Evolutionary conservation across 352 stramenopile species (phyloP), one percentile per base, ranked within the genome.

Genomic region (Phytopythium montanum): DNA sequence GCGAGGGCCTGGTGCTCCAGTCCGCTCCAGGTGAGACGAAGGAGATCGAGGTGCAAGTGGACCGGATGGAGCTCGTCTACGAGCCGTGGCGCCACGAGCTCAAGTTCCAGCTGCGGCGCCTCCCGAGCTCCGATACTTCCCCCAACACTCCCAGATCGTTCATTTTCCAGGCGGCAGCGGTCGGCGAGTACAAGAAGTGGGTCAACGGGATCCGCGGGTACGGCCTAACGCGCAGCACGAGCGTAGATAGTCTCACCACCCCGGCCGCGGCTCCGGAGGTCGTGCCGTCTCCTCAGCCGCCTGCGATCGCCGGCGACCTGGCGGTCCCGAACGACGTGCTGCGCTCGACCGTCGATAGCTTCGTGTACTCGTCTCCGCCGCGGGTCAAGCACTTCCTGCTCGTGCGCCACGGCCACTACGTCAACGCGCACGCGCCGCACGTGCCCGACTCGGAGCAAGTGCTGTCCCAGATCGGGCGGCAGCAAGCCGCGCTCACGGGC

Each of bases 381-480:
- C 76, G 79, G 52, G 88, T 74, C 33, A 85, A 85, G 21, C 81
- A 94, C 62, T 73, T 94, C 31, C 79, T 94, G 36, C 57, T 94
- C 23, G 66, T 92, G 12, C 85, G 85, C 31, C 85, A 94, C 53
- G 85, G 85, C 13, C 85, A 94, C 53, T 94, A 94, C 60, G 75
- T 92, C 23, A 92, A 92, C 61, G 85, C 85, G 1, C 77, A 92
- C 51, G 65, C 73, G 33, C 82, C 75, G 33, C 65, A 84, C 33
- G 73, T 76, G 2, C 72, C 66, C 1, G 85, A 92, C 31, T 66
- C 70, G 23, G 60, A 92, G 49, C 83, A 92, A 73, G 79, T 94
- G 28, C 71, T 94, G 0, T 92, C 85, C 12, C 79, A 92, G 51
- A 88, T 94, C 70, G 85, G 85, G 5, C 66, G 75, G 16, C 79